These are phyloP conservation scores for Psilocybe azurescens DNA, from an alignment of 768 basidiomycete species.

Conservation along the genomic window DNA sequence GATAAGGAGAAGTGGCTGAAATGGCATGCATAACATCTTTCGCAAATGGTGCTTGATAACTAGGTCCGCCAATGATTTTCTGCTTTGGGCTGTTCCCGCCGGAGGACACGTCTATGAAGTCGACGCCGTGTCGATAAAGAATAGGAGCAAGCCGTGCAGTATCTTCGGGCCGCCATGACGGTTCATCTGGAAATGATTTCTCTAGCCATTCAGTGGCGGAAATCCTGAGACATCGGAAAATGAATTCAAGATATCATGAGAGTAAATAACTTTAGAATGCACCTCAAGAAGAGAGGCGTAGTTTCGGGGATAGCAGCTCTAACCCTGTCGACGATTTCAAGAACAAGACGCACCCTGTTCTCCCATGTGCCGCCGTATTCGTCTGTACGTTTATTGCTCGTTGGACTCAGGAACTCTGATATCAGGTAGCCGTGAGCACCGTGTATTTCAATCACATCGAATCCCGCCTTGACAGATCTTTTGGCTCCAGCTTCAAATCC, in stretches of 20 bases:
- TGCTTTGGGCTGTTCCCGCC: slow-evolving; percentile 62
- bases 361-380: slow-evolving; percentile 76
- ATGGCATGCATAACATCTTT: slow-evolving; percentile 51
- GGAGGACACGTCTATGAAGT: slow-evolving; percentile 74
- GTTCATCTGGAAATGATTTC: slow-evolving; percentile 57
- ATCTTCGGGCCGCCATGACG: slow-evolving; percentile 53
- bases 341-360: slow-evolving; percentile 64
- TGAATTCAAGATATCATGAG: not conserved
- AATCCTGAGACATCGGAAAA: slow-evolving; percentile 40
- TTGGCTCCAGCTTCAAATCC: slow-evolving; percentile 59
- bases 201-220: slow-evolving; percentile 81
- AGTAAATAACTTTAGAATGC: not conserved
- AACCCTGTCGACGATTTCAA: slow-evolving; percentile 69
- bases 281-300: slow-evolving; percentile 79
- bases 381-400: slow-evolving; percentile 66
- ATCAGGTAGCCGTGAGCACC: slow-evolving; percentile 68
- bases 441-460: slow-evolving; percentile 67
- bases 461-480: slow-evolving; percentile 63
- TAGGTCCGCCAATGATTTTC: slow-evolving; percentile 36
- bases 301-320: slow-evolving; percentile 61
- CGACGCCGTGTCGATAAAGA: slow-evolving; percentile 68
- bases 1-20: slow-evolving; percentile 23
- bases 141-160: slow-evolving; percentile 39
- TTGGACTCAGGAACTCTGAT: slow-evolving; percentile 61
- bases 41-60: slow-evolving; percentile 63